Evolutionary conservation across 2,329 filamentous ascomycete genomes (phyloP).

Genomic region (Lachnellula suecica): DNA sequence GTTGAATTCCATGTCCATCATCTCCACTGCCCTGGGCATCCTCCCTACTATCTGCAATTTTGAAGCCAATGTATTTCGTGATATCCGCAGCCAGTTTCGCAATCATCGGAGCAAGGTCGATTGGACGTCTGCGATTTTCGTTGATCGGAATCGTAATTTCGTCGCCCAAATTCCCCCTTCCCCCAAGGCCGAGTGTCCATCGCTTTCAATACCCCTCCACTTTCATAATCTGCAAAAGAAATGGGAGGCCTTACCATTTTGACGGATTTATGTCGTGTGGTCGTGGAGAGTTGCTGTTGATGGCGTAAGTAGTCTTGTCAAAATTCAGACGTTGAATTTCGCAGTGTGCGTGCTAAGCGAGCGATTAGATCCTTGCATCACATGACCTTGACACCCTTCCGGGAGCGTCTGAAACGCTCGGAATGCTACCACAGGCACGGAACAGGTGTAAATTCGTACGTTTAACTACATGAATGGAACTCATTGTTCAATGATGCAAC

Average conservation of each 20-base stretch:
- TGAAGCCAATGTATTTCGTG: no score
- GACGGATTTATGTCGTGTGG: neutral
- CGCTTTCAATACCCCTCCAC: neutral
- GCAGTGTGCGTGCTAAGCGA: neutral
- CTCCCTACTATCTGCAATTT: no score
- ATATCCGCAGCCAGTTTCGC: no score
- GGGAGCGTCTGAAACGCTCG: no score
- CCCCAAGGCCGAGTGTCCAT: neutral
- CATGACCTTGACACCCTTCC: no score
- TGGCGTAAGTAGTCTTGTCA: neutral
- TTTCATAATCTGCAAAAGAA: neutral
- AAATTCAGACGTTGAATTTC: neutral
- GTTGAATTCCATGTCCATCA: slow-evolving; percentile 2
- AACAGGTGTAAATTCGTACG: no score
- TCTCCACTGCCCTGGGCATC: neutral
- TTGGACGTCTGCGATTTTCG: no score
- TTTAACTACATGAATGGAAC: no score
- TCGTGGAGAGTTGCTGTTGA: slow-evolving; percentile 2
- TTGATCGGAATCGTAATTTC: neutral
- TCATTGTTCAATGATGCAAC: no score
- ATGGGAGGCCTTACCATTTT: neutral
- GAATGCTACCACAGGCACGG: no score
- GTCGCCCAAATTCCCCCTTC: neutral
- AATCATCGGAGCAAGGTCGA: no score
- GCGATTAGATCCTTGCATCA: no score